Base-by-base conservation (phyloP, 116 monocot species). In the Papilionanthe hybrid region DNA sequence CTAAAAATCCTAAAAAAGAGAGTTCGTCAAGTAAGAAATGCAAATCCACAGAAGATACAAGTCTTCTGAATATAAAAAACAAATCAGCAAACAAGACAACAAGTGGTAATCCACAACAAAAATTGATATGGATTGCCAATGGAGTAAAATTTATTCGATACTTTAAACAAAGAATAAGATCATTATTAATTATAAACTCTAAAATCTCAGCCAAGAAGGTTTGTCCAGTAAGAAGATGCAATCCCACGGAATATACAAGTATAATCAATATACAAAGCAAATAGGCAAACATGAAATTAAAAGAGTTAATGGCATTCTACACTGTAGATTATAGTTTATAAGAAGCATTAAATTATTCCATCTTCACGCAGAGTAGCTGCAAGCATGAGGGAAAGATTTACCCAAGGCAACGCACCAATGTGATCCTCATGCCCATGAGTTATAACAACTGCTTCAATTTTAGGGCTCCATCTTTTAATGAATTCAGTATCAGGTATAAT, bases 371-470 rank as follows among this genome's bases (percentile, higher is more conserved):
- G 13, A 85, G 53, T 48, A 83, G 32, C 48, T 80, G 37, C 65
- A 81, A 77, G 63, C 42, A 84, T 73, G 81, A 80, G 42, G 58
- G 82, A 87, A 74, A 76, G 17, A 75, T 85, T 90, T 95, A 99
- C 99, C 99, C 99, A 99, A 78, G 99, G 99, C 92, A 99, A 95
- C 77, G 99, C 99, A 88, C 99, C 99, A 84, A 99, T 99, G 88
- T 99, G 99, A 87, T 99, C 99, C 88, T 99, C 99, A 72, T 99
- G 99, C 60, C 99, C 99, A 89, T 99, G 99, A 29, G 99, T 99
- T 72, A 99, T 95, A 22, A 99, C 80, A 72, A 99, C 87, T 76
- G 95, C 99, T 82, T 99, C 99, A 89, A 99, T 99, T 83, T 99
- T 99, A 81, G 95, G 93, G 78, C 93, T 99, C 99, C 99, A 99